phyloP scores from a whole-genome alignment of 2,329 filamentous ascomycete genomes.

The Diplocarpon rosae region DNA sequence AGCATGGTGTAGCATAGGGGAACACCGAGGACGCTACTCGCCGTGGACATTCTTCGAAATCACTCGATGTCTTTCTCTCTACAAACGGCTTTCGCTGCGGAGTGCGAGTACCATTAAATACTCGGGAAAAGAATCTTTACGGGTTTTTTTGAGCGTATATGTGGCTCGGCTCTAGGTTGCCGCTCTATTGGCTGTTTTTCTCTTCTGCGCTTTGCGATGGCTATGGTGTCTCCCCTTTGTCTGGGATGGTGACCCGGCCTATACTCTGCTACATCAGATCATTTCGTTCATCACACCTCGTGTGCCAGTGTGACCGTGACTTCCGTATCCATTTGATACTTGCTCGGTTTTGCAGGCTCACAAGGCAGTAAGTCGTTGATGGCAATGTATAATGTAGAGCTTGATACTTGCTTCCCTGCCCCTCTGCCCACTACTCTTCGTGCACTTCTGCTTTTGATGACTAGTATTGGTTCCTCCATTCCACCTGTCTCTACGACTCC shows the following conservation, averaged over 20 bases:
- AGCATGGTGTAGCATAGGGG: constrained; percentile 21
- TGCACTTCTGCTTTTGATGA: too few relatives aligned
- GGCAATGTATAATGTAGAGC: too few relatives aligned
- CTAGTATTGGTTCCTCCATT: too few relatives aligned
- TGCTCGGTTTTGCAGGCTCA: too few relatives aligned
- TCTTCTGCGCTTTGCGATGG: constrained; percentile 4
- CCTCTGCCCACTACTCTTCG: too few relatives aligned
- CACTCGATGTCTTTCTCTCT: constrained; percentile 13
- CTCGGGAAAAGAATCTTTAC: neutral
- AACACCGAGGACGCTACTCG: constrained; percentile 23
- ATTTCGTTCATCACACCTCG: too few relatives aligned
- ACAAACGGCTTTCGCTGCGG: constrained; percentile 1
- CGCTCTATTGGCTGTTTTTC: neutral
- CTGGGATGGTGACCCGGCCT: constrained; percentile 23
- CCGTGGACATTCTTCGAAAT: constrained; percentile 17
- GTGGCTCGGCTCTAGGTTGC: constrained; percentile 1
- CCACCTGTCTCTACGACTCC: too few relatives aligned
- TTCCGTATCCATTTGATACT: too few relatives aligned
- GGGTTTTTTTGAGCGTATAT: constrained; percentile 3
- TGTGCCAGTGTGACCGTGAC: too few relatives aligned
- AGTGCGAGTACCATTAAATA: constrained; percentile 1
- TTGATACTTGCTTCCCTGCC: too few relatives aligned
- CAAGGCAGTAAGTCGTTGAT: too few relatives aligned
- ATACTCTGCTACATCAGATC: too few relatives aligned
- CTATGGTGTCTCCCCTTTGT: constrained; percentile 24